Evolutionary conservation across 495 filamentous ascomycete genomes (phyloP), one percentile per base, ranked within the genome.

Genomic region (Geopyxis carbonaria): DNA sequence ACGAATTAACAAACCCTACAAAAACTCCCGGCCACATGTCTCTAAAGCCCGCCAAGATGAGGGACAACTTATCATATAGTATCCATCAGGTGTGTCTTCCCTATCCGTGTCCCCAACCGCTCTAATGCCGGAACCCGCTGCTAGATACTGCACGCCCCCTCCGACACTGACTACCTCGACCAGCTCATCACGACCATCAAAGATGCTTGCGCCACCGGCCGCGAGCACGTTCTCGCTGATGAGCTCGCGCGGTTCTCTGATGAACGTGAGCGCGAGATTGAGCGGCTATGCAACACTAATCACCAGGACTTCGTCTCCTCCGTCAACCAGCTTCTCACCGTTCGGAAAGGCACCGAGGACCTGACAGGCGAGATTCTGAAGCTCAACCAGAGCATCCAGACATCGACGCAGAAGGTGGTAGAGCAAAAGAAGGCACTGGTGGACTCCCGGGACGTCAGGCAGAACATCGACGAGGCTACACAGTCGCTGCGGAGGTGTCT

Each of bases 281-380:
- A 99, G 61, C 70, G 73, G 9, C 89, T 99, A 45, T 93, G 89
- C 56, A 79, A 87, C 53, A 81, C 75, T 22, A 93, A 94, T 50
- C 89, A 94, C 55, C 87, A 95, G 52, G 89, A 93, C 42, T 99
- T 99, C 53, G 76, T 95, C 22, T 72, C 64, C 16, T 93, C 87
- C 5, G 82, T 95, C 46, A 89, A 87, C 51, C 81, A 92, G 48
- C 72, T 99, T 14, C 80, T 93, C 40, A 73, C 76, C 27, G 84
- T 93, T 14, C 75, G 86, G 34, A 78, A 92, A 58, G 86, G 83
- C 9, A 92, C 86, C 0, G 80, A 86, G 4, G 66, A 70, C 34
- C 60, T 99, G 40, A 94, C 86, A 0, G 68, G 76, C n/a, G 83
- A 95, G 58, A 94, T 94, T 43, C 64, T 95, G 43, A 70, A 80